These are phyloP conservation scores for Elasticomyces elasticus DNA, from an alignment of 495 filamentous ascomycete genomes.

Conservation along the genomic window DNA sequence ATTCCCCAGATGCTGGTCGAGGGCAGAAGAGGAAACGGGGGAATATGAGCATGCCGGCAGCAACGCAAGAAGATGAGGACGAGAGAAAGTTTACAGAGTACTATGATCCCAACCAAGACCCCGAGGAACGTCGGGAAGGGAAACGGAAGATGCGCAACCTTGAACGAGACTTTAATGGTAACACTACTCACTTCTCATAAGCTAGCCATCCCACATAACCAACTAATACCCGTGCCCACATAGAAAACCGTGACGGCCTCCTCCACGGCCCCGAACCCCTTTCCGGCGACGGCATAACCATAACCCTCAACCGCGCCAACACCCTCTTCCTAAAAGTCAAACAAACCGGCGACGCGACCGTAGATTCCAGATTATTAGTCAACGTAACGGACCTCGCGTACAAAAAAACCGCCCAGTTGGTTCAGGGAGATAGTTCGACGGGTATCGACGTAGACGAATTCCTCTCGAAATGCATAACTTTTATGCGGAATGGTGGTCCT, in stretches of 20 bases:
- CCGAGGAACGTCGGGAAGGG: conserved; percentile 62
- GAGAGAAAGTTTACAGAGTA: conserved; percentile 39
- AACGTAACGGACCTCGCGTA: conserved; percentile 64
- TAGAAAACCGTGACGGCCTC: conserved; percentile 27
- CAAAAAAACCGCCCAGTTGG: conserved; percentile 60
- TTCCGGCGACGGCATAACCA: conserved; percentile 36
- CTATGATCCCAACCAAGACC: conserved; percentile 85
- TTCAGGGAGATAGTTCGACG: conserved; percentile 54
- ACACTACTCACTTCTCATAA: too few relatives aligned
- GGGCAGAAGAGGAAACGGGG: conserved; percentile 19
- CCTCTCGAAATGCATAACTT: conserved; percentile 78
- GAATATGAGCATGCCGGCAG: conserved; percentile 38
- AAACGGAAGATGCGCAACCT: conserved; percentile 61
- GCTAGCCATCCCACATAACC: not conserved
- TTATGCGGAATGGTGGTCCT: conserved; percentile 57
- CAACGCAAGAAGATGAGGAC: conserved; percentile 45
- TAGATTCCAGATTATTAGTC: conserved; percentile 79
- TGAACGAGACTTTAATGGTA: conserved; percentile 54
- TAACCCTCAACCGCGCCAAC: conserved; percentile 57
- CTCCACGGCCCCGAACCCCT: conserved; percentile 20
- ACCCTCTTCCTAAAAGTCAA: conserved; percentile 58
- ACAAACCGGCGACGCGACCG: conserved; percentile 84
- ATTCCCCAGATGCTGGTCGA: conserved; percentile 4
- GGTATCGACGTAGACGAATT: conserved; percentile 90
- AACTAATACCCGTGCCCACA: not conserved